phyloP scores from a whole-genome alignment of 768 basidiomycete genomes.

The Cyathus striatus region DNA sequence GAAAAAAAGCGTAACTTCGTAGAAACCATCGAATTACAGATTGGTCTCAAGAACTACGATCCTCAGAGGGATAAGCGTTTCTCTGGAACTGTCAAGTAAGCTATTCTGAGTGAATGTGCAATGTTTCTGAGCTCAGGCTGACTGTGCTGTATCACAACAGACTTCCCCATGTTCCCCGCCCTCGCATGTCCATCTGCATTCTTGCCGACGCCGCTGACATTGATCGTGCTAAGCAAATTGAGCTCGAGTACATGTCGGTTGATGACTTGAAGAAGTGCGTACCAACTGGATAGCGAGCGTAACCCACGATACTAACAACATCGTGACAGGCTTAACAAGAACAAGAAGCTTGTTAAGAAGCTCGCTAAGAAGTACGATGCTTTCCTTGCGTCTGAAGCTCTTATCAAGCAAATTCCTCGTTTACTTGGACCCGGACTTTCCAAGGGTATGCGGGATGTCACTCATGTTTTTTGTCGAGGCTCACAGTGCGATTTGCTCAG shows the following conservation, averaged over 20 bases:
- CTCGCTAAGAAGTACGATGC: slow-evolving; percentile 99
- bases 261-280: slow-evolving; percentile 97
- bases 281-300: too few relatives aligned
- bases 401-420: slow-evolving; percentile 99
- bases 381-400: slow-evolving; percentile 93
- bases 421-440: slow-evolving; percentile 98
- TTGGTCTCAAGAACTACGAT: slow-evolving; percentile 98
- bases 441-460: slow-evolving; percentile 83
- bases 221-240: slow-evolving; percentile 96
- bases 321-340: slow-evolving; percentile 95
- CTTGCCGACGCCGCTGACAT: slow-evolving; percentile 98
- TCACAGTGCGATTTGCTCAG: slow-evolving; percentile 30
- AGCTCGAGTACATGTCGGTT: slow-evolving; percentile 98
- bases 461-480: too few relatives aligned
- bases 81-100: slow-evolving; percentile 95
- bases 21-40: slow-evolving; percentile 94
- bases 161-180: slow-evolving; percentile 94
- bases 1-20: slow-evolving; percentile 93
- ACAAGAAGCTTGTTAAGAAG: slow-evolving; percentile 99
- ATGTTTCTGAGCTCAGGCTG: too few relatives aligned
- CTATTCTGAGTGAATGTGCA: background rate
- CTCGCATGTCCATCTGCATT: slow-evolving; percentile 99
- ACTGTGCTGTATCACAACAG: too few relatives aligned
- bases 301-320: too few relatives aligned
- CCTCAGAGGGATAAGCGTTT: slow-evolving; percentile 99